Evolutionary conservation across 129 eudicot species (phyloP).

Genomic region (Flaveria ramosissima): DNA sequence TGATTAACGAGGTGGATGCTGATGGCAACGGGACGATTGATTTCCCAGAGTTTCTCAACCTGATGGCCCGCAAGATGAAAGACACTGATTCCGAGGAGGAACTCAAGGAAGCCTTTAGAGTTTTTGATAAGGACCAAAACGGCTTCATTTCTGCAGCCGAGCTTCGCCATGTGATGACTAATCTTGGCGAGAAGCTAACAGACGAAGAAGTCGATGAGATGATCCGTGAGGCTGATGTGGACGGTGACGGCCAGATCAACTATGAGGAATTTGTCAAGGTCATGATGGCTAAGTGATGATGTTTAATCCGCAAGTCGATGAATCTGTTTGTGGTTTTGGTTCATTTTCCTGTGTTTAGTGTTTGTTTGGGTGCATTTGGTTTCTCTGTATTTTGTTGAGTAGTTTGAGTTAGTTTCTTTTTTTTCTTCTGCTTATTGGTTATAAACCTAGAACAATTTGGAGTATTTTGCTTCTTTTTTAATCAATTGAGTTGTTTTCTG

Average conservation of each 20-base stretch:
- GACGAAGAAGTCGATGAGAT: conserved; percentile 83
- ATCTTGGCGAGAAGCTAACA: conserved; percentile 78
- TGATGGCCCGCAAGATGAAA: conserved; percentile 82
- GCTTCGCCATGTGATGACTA: conserved; percentile 80
- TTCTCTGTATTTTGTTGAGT: conserved; percentile 38
- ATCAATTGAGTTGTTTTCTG: conserved; percentile 21
- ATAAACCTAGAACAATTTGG: conserved; percentile 39
- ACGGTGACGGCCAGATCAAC: conserved; percentile 87
- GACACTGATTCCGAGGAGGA: conserved; percentile 85
- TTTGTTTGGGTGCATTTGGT: conserved; percentile 38
- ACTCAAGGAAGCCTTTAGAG: conserved; percentile 75
- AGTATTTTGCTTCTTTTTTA: conserved; percentile 20
- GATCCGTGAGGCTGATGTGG: conserved; percentile 86
- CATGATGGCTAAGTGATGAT: conserved; percentile 87
- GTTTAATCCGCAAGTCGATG: conserved; percentile 22
- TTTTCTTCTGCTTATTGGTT: conserved; percentile 11
- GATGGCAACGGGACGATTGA: conserved; percentile 84
- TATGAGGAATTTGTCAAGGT: conserved; percentile 85
- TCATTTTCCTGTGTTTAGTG: conserved; percentile 40
- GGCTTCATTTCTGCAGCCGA: conserved; percentile 80
- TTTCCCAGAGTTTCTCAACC: conserved; percentile 75
- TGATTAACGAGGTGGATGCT: conserved; percentile 85
- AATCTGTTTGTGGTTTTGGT: conserved; percentile 39
- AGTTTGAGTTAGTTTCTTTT: conserved; percentile 34
- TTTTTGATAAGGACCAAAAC: conserved; percentile 74